Conservation (phyloP, 495 filamentous ascomycete species). For the Hypoxylon lienhwacheense region DNA sequence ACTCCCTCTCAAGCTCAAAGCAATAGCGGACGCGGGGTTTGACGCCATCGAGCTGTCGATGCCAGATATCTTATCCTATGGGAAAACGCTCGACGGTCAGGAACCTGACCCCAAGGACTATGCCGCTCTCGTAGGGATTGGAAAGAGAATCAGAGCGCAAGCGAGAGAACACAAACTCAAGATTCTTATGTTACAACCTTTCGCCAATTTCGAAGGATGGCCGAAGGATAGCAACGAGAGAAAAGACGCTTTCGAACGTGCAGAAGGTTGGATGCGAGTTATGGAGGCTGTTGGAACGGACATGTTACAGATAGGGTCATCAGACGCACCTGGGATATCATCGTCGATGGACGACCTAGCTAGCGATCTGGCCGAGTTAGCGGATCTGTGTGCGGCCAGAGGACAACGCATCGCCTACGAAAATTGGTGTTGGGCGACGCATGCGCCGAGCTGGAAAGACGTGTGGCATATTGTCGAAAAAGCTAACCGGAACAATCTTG, state of each 20-base stretch:
- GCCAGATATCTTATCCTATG: conserved; percentile 71
- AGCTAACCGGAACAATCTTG: conserved; percentile 66
- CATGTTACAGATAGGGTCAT: conserved; percentile 78
- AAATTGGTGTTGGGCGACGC: conserved; percentile 83
- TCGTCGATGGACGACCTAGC: conserved; percentile 53
- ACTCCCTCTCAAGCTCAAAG: conserved; percentile 65
- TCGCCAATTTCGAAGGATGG: conserved; percentile 83
- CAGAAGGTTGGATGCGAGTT: conserved; percentile 69
- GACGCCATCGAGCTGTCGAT: conserved; percentile 73
- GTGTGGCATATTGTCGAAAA: conserved; percentile 67
- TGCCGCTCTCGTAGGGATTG: conserved; percentile 54
- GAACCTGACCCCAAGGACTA: conserved; percentile 60
- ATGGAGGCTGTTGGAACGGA: conserved; percentile 72
- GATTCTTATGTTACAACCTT: conserved; percentile 78
- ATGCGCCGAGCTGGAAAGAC: conserved; percentile 67
- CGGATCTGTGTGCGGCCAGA: conserved; percentile 61
- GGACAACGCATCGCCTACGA: conserved; percentile 71
- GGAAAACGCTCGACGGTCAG: conserved; percentile 51
- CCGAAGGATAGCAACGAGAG: conserved; percentile 56
- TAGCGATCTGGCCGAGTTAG: conserved; percentile 63
- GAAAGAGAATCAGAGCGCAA: conserved; percentile 53
- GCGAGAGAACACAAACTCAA: conserved; percentile 56
- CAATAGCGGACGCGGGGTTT: conserved; percentile 69
- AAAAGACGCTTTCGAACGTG: conserved; percentile 66
- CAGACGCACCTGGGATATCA: conserved; percentile 61